Evolutionary conservation across 768 basidiomycete genomes (phyloP), one percentile per base, ranked within the genome.

Genomic region (Phallus indusiatus): DNA sequence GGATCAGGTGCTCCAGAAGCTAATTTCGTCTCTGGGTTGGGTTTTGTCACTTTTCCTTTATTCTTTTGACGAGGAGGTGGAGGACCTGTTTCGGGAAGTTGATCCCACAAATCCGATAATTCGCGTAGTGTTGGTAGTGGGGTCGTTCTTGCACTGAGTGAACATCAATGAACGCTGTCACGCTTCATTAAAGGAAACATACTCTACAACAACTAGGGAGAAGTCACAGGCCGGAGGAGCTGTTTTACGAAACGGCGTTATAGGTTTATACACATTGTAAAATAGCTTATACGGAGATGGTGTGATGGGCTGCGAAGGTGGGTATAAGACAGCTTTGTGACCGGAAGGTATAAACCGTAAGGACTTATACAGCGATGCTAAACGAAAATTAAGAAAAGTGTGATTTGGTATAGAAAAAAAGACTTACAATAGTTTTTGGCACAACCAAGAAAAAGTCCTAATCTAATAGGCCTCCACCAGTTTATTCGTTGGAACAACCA

Each of bases 181-280:
- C 1, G 17, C 24, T 21, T 47, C 48, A 12, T 22, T n/a, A 28
- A 1, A 55, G 18, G 33, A 18, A 55, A 73, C 84, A 65, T 63
- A 95, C 94, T 94, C 83, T 59, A 97, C 78, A 1, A 94, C 87
- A 1, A 90, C 89, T 18, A 96, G 72, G 54, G 84, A 79, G 71
- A 92, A 98, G 70, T 96, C 92, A 1, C 94, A 92, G 1, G 78
- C 76, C 6, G 86, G 83, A 5, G 87, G 89, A 1, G 80, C 73
- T 0, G 83, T 86, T 73, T 86, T 91, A 68, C 82, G 86, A 74
- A 84, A 95, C 8, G 88, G 77, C 0, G 91, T 90, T 7, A 83
- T 84, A 1, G 95, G 95, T 67, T 95, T 96, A 75, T 94, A 95
- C 4, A 92, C 75, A 66, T 96, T 87, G 71, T 78, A 98, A 73